Base-by-base conservation (phyloP, 148 eudicot genomes). In the Camellia japonica region DNA sequence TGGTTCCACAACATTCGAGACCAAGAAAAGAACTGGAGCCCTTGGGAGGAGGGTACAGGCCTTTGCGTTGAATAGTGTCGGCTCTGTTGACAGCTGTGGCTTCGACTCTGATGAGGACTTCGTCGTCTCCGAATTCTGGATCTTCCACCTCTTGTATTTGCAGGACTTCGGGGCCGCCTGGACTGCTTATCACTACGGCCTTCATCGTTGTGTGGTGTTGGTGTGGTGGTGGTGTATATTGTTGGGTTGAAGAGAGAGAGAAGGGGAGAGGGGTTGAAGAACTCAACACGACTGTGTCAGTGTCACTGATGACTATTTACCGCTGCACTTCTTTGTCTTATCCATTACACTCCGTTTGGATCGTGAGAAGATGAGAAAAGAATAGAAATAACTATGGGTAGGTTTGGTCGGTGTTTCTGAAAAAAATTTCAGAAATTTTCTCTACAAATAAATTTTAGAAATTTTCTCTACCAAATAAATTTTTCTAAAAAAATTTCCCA, bases 71-170 rank as follows among this genome's bases (percentile, higher is more conserved):
- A 59, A 90, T 77, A 47, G 91, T 89, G 85, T 95, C 99, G 7
- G 99, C 97, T 62, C 99, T 61, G 83, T 95, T 95, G 61, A 95
- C 86, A 7, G 93, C 99, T 18, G 92, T 89, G 65, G 97, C 97
- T n/a, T 81, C 89, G 5, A 95, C 87, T 84, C 81, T 89, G 78
- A 95, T 89, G 81, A 95, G 73, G 1, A 93, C 93, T 74, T 93
- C 90, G 61, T 90, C 83, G 19, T 90, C 94, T 80, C 85, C 77
- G 44, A 91, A 76, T 77, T 81, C 15, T 11, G 99, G 99, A 52
- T 92, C 97, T 56, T 90, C 91, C 2, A 93, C 97, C 62, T 93
- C 87, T 83, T 90, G 90, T 13, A 93, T 16, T 74, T 95, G 82
- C 54, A 95, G 86, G 12, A 93, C 97, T 71, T 93, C 92, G 30